Evolutionary conservation across 371 early-diverging fungal species (phyloP).

Genomic region (Zychaea mexicana): DNA sequence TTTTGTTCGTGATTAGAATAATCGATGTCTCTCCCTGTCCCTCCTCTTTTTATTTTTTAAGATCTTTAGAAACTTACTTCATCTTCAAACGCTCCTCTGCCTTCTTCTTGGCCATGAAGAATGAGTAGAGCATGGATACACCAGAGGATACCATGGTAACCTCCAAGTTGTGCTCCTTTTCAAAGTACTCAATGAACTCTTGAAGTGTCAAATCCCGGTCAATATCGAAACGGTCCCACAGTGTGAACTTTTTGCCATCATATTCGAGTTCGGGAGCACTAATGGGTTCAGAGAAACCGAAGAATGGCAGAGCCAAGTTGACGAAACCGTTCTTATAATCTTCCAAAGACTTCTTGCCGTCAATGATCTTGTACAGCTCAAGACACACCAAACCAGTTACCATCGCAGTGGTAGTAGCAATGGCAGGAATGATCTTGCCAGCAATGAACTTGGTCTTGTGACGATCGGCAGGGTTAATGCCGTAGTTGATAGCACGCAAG

Average conservation of each 20-base stretch:
- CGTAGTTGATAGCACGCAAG: conserved; percentile 97
- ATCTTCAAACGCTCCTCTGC: conserved; percentile 76
- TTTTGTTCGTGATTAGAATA: no score
- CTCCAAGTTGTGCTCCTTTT: conserved; percentile 82
- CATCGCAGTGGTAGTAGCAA: conserved; percentile 99
- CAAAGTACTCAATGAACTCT: conserved; percentile 89
- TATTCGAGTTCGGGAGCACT: conserved; percentile 86
- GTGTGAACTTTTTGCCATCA: conserved; percentile 84
- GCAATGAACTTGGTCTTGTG: conserved; percentile 99
- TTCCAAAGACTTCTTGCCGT: conserved; percentile 81
- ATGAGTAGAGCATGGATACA: conserved; percentile 92
- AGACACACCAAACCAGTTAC: conserved; percentile 98
- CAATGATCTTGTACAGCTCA: conserved; percentile 94
- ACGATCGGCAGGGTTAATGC: conserved; percentile 91
- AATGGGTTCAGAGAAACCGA: conserved; percentile 99
- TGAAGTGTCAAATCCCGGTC: conserved; percentile 85
- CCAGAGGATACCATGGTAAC: conserved; percentile 96
- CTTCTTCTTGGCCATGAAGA: conserved; percentile 90
- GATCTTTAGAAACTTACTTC: conserved; percentile 53
- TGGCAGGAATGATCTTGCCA: conserved; percentile 99
- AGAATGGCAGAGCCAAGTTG: conserved; percentile 99
- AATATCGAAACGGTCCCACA: conserved; percentile 98
- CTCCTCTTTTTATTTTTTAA: no score
- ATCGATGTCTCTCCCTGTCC: no score
- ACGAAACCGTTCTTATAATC: conserved; percentile 99